A percentile compares a stretch with the other conserved stretches of the same genome.
phyloP scores from a whole-genome alignment of 768 basidiomycete genomes.

The Mrakia gelida region DNA sequence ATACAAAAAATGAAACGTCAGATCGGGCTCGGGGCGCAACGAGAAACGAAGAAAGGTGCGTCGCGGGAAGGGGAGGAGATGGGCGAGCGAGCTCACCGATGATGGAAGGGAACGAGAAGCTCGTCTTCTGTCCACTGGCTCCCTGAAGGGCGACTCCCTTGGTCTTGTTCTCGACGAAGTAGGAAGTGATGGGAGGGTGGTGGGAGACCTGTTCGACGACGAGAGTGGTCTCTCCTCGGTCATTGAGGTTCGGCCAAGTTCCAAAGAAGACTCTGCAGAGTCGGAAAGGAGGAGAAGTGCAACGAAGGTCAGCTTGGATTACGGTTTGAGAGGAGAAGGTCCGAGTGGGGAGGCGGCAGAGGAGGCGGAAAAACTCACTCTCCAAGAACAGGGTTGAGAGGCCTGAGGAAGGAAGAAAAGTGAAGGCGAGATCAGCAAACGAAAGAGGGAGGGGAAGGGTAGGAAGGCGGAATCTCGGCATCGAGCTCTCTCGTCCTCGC shows the following conservation, averaged over 20 bases:
- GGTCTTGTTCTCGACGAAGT: slow-evolving; percentile 69
- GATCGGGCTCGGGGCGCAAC: no score
- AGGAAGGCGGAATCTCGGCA: background rate
- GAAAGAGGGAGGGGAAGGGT: background rate
- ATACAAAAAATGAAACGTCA: no score
- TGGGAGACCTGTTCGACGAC: slow-evolving; percentile 88
- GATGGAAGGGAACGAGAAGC: slow-evolving; percentile 65
- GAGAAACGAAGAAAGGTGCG: no score
- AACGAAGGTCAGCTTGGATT: background rate
- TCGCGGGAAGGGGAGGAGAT: no score
- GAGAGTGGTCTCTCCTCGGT: slow-evolving; percentile 73
- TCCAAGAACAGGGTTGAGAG: slow-evolving; percentile 91
- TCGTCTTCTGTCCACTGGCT: slow-evolving; percentile 82
- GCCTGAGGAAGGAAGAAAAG: slow-evolving; percentile 51
- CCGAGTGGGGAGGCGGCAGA: background rate
- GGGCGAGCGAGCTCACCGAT: slow-evolving; percentile 32
- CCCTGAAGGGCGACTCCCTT: slow-evolving; percentile 75
- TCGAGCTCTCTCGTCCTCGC: background rate
- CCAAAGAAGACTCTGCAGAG: slow-evolving; percentile 75
- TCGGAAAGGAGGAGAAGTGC: background rate
- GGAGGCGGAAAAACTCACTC: slow-evolving; percentile 41
- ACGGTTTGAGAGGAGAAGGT: background rate
- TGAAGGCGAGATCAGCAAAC: background rate
- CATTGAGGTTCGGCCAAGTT: slow-evolving; percentile 68
- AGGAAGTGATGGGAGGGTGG: slow-evolving; percentile 55